Evolutionary conservation across 1,284 basidiomycete genomes (phyloP).

Genomic region (Ceratobasidium sp.): DNA sequence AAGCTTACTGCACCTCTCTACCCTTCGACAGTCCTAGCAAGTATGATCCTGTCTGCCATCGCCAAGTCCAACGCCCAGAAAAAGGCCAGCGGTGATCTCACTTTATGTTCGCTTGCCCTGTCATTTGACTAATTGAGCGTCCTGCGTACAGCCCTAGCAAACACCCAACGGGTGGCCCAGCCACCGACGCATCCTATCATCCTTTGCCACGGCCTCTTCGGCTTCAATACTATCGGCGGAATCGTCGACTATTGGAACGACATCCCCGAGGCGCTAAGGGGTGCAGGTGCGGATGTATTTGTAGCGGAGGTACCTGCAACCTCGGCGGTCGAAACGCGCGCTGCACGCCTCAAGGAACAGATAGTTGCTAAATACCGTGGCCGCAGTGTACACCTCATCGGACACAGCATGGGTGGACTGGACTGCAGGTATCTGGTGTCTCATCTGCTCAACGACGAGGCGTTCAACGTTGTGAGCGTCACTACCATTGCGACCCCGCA

Average conservation of each 20-base stretch:
- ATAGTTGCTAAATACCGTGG: conserved; percentile 84
- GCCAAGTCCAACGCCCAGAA: too few relatives aligned
- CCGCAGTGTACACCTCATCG: conserved; percentile 83
- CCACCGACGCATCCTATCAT: conserved; percentile 71
- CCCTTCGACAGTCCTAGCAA: too few relatives aligned
- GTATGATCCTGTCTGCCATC: too few relatives aligned
- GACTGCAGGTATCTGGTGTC: conserved; percentile 90
- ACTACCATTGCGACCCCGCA: conserved; percentile 95
- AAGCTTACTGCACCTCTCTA: too few relatives aligned
- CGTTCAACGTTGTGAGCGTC: conserved; percentile 74
- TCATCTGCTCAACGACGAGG: conserved; percentile 59
- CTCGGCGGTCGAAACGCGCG: conserved; percentile 84
- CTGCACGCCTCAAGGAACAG: conserved; percentile 80
- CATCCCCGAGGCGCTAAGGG: conserved; percentile 88
- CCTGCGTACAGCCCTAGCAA: neutral
- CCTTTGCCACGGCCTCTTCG: conserved; percentile 93
- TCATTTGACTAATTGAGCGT: too few relatives aligned
- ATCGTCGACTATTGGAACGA: conserved; percentile 95
- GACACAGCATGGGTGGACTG: conserved; percentile 94
- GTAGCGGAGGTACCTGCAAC: conserved; percentile 94
- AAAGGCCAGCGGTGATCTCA: too few relatives aligned
- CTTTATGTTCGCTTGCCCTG: too few relatives aligned
- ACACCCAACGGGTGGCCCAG: neutral
- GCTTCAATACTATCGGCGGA: conserved; percentile 77
- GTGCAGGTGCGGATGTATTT: conserved; percentile 90